These are phyloP conservation scores for Monosporascus sp. DNA, from an alignment of 2,329 filamentous ascomycete species.

Conservation along the genomic window DNA sequence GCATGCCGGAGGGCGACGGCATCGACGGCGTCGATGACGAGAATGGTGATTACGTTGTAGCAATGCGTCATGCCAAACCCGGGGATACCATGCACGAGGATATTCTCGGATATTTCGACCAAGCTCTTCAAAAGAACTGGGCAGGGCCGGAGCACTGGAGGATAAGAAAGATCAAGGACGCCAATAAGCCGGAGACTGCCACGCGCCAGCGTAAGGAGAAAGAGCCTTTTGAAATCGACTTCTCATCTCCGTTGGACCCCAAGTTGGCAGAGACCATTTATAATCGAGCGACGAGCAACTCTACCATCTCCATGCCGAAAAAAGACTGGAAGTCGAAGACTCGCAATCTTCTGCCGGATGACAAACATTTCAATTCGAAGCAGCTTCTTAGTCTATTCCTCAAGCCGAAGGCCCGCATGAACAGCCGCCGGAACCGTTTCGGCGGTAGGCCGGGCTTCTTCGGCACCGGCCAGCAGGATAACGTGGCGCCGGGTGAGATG, in stretches of 20 bases:
- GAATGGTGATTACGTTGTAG: slow-evolving; percentile 70
- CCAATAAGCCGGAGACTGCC: slow-evolving; percentile 56
- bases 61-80: slow-evolving; percentile 65
- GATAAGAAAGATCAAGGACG: slow-evolving; percentile 85
- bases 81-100: slow-evolving; percentile 77
- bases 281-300: slow-evolving; percentile 73
- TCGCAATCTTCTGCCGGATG: slow-evolving; percentile 87
- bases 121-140: slow-evolving; percentile 96
- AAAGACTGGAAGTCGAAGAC: slow-evolving; percentile 95
- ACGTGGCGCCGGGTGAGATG: slow-evolving; percentile 68
- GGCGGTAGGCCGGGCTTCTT: slow-evolving; percentile 37
- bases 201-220: slow-evolving; percentile 82
- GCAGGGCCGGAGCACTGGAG: slow-evolving; percentile 98
- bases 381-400: slow-evolving; percentile 86
- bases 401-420: slow-evolving; percentile 85
- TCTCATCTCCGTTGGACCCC: slow-evolving; percentile 67
- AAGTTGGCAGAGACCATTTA: slow-evolving; percentile 71
- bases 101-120: slow-evolving; percentile 96
- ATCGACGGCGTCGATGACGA: slow-evolving; percentile 54
- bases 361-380: slow-evolving; percentile 96
- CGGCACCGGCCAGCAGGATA: slow-evolving; percentile 40
- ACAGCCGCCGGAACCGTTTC: slow-evolving; percentile 55
- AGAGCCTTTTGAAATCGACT: slow-evolving; percentile 93
- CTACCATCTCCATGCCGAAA: slow-evolving; percentile 80
- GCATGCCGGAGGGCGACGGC: slow-evolving; percentile 46